phyloP scores from a whole-genome alignment of 2,329 filamentous ascomycete genomes.

The Akanthomyces lecanii region DNA sequence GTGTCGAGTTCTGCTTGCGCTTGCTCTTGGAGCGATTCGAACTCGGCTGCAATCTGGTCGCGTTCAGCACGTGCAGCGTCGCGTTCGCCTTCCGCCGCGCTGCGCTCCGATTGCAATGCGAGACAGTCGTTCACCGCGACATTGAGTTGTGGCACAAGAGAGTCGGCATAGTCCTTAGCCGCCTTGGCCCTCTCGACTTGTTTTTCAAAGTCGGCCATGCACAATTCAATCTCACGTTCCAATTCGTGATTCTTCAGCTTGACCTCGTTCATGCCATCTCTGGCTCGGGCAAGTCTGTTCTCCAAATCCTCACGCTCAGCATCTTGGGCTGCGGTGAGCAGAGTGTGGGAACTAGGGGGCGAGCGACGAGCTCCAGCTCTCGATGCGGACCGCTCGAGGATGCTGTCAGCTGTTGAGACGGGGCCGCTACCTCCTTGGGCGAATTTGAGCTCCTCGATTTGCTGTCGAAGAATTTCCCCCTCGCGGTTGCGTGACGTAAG shows the following conservation, averaged over 20 bases:
- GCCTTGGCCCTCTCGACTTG: constrained; percentile 54
- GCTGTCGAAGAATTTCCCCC: constrained; percentile 89
- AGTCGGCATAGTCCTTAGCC: constrained; percentile 53
- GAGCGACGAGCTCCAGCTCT: constrained; percentile 65
- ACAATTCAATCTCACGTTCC: constrained; percentile 74
- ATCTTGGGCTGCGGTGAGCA: constrained; percentile 64
- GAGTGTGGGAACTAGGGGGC: constrained; percentile 64
- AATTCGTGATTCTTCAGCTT: constrained; percentile 89
- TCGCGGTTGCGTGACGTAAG: constrained; percentile 92
- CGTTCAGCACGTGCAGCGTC: constrained; percentile 75
- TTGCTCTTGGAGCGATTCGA: constrained; percentile 57
- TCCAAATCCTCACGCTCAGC: constrained; percentile 82
- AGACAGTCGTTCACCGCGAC: constrained; percentile 75
- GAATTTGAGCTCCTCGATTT: constrained; percentile 95
- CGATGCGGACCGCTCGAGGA: constrained; percentile 91
- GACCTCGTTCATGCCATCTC: constrained; percentile 80
- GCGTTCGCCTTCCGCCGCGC: constrained; percentile 68
- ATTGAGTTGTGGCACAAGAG: constrained; percentile 77
- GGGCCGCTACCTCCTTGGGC: constrained; percentile 69
- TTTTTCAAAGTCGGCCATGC: constrained; percentile 73
- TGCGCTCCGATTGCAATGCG: constrained; percentile 74
- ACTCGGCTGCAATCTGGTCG: constrained; percentile 54
- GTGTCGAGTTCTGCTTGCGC: constrained; percentile 63
- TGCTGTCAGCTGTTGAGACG: constrained; percentile 73
- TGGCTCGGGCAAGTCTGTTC: constrained; percentile 73